Percentiles rank a stretch among this genome's conserved stretches.
These are phyloP conservation scores for Carpinus viminea DNA, from an alignment of 306 rosid species.

Conservation along the genomic window DNA sequence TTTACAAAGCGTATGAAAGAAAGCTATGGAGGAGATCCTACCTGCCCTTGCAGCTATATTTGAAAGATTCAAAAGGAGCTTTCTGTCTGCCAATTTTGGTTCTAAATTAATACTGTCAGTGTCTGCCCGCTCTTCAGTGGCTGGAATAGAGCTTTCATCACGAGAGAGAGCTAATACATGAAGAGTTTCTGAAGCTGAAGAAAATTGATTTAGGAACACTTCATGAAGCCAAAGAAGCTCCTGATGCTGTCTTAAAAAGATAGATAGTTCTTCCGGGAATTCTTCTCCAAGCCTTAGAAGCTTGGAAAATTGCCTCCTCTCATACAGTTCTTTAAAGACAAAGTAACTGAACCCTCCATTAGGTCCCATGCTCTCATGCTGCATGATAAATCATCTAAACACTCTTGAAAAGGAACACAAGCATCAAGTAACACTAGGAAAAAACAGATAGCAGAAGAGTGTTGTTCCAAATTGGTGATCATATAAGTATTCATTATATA, in stretches of 20 bases:
- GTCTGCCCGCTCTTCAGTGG: conserved; percentile 55
- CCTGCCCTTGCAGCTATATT: conserved; percentile 95
- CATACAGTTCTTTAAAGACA: conserved; percentile 73
- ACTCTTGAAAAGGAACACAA: conserved; percentile 20
- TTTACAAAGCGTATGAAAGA: neutral
- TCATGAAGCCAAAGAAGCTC: conserved; percentile 97
- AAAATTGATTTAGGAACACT: conserved; percentile 82
- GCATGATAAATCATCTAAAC: conserved; percentile 40
- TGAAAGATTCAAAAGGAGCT: conserved; percentile 80
- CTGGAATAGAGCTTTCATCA: conserved; percentile 41
- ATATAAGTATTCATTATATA: neutral
- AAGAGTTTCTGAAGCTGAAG: conserved; percentile 85
- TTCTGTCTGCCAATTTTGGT: conserved; percentile 67
- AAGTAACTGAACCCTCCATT: conserved; percentile 86
- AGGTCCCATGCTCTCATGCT: conserved; percentile 96
- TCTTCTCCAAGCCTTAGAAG: conserved; percentile 96
- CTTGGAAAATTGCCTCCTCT: conserved; percentile 71
- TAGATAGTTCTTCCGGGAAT: conserved; percentile 78
- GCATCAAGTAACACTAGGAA: conserved; percentile 16
- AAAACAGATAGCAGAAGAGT: conserved; percentile 10
- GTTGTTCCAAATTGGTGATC: neutral
- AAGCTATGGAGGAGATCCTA: conserved; percentile 21
- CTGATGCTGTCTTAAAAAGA: conserved; percentile 75
- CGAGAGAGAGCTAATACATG: conserved; percentile 77
- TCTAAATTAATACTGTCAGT: conserved; percentile 33